Base-by-base conservation (phyloP, 2,329 filamentous ascomycete species). In the Penicillium italicum region DNA sequence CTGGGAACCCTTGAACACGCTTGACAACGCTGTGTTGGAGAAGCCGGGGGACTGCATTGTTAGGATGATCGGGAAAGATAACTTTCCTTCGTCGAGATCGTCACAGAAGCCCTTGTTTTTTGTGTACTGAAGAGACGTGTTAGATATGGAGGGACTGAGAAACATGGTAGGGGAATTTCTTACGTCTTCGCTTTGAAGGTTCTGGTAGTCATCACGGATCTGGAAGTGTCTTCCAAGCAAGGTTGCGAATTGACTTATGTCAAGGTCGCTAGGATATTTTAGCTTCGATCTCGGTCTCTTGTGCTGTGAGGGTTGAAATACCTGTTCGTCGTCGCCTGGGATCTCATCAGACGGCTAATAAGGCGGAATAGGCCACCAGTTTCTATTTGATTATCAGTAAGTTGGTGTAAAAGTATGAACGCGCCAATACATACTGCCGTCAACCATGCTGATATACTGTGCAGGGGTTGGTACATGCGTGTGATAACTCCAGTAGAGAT, bases 181-280 rank as follows among this genome's bases (percentile, higher is more conserved):
- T 26, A 41, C 38, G 26, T 26, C 22, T 26, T 41, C 38, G 8
- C 38, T 41, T 41, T 26, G 38, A 26, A 41, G 38, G 38, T 41
- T 41, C 38, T 41, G 38, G 9, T 41, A 41, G 22, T 26, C 38
- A 26, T 41, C 38, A 10, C 38, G 38, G 14, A 41, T 41, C 10
- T 41, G 38, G 38, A 41, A 41, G 14, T 41, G 38, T n/a, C 38
- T 41, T 41, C 38, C 38, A 26, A 41, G 22, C 38, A 41, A 41
- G 22, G 38, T 41, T 5, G 22, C 22, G 2, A 41, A 41, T 22
- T 41, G 38, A n/a, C 38, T 41, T 26, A 41, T 41, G 26, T 41
- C 38, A 16, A 41, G 22, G 14, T 41, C 22, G 0, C 22, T 41
- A 10, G 8, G n/a, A 26, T 24, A n/a, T 26, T 8, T 41, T 41